Evolutionary conservation across 2,329 filamentous ascomycete species (phyloP).

Genomic region (Sarocladium oryzae): DNA sequence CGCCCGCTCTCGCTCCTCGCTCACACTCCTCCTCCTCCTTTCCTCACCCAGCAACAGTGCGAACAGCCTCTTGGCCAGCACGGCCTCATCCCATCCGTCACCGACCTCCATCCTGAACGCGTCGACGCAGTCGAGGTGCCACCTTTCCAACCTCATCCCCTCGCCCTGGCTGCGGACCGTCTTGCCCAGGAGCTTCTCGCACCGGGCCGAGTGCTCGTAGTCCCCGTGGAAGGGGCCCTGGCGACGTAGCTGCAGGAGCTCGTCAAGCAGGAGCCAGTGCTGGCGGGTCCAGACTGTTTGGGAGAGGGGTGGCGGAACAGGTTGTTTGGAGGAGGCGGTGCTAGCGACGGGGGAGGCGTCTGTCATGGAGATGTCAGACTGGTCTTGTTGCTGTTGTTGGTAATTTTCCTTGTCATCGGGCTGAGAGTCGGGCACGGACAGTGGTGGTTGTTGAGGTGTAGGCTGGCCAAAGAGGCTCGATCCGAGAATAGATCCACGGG

Average conservation of each 20-base stretch:
- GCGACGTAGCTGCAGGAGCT: slow-evolving; percentile 42
- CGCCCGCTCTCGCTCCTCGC: slow-evolving; percentile 12
- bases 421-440: neutral
- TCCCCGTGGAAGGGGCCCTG: slow-evolving; percentile 27
- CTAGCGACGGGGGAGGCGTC: slow-evolving; percentile 20
- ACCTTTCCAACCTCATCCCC: slow-evolving; percentile 42
- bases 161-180: slow-evolving; percentile 40
- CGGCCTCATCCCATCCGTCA: slow-evolving; percentile 40
- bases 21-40: slow-evolving; percentile 18
- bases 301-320: slow-evolving; percentile 19
- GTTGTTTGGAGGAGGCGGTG: no score
- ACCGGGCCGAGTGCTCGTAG: slow-evolving; percentile 18
- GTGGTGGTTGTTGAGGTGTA: neutral
- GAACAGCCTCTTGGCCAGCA: slow-evolving; percentile 47
- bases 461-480: slow-evolving; percentile 11
- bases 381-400: slow-evolving; percentile 12
- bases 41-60: slow-evolving; percentile 44
- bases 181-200: slow-evolving; percentile 35
- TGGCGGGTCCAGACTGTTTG: slow-evolving; percentile 39
- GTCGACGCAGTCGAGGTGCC: slow-evolving; percentile 53
- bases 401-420: slow-evolving; percentile 26
- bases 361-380: slow-evolving; percentile 20
- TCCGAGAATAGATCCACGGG: slow-evolving; percentile 16
- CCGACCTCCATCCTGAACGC: slow-evolving; percentile 43
- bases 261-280: slow-evolving; percentile 49